These are phyloP conservation scores for Glebionis coronaria DNA, from an alignment of 129 eudicot species.

Conservation along the genomic window DNA sequence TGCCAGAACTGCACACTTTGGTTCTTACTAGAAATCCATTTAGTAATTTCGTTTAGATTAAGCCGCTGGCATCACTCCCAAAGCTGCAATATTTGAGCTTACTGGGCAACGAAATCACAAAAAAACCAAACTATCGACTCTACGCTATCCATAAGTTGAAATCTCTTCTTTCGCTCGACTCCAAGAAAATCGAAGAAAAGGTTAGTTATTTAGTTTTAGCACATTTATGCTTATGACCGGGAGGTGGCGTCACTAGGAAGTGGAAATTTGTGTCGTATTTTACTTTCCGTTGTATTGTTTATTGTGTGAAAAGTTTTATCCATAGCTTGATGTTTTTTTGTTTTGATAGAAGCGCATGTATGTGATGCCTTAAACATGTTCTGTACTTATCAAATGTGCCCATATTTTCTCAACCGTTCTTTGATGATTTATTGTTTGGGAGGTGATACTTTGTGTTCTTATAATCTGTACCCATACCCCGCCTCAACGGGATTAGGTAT, in stretches of 20 bases:
- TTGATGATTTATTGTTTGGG: conserved; percentile 1
- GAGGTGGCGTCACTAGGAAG: too few species aligned
- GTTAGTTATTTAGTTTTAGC: too few species aligned
- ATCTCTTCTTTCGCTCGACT: too few species aligned
- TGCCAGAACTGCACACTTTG: conserved; percentile 94
- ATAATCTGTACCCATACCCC: too few species aligned
- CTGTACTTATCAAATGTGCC: conserved; percentile 8
- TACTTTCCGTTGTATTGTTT: not conserved
- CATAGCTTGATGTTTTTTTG: conserved; percentile 1
- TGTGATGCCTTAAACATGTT: conserved; percentile 6
- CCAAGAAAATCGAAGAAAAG: too few species aligned
- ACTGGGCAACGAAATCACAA: conserved; percentile 81
- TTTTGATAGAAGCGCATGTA: conserved; percentile 3
- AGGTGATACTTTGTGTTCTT: too few species aligned
- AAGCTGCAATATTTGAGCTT: conserved; percentile 83
- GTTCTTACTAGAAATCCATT: conserved; percentile 91
- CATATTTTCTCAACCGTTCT: not conserved
- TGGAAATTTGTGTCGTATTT: too few species aligned
- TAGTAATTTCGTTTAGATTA: conserved; percentile 90
- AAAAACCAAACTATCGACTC: conserved; percentile 87
- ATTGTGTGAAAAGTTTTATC: not conserved
- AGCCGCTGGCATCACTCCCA: conserved; percentile 85
- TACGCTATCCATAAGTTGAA: conserved; percentile 50
- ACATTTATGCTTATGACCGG: too few species aligned
- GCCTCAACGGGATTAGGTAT: too few species aligned